Evolutionary conservation across 2,329 filamentous ascomycete species (phyloP), one percentile per base, ranked within the genome.

Genomic region (Immersiporthe knoxdaviesiana): DNA sequence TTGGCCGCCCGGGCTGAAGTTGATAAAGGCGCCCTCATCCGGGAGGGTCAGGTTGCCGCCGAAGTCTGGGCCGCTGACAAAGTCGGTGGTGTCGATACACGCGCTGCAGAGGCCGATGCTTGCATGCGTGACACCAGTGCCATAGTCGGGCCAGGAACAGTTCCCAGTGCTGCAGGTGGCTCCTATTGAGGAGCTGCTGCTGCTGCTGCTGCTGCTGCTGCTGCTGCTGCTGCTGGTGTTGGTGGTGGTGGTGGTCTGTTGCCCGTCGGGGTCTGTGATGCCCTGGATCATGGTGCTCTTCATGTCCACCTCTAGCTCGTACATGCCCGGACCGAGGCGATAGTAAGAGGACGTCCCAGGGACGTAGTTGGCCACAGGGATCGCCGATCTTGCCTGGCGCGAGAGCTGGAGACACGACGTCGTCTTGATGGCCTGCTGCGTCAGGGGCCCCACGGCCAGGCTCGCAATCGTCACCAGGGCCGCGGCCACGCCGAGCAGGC

Each of bases 251-350:
- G 65, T 69, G 32, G 60, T 72, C 65, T 76, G 74, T 56, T 74
- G 70, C 27, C 74, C 71, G 1, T 63, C 67, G 1, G 76, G 76
- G 35, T 76, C 74, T 2, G 73, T 74, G 21, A 78, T 68, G 7
- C 73, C 77, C 47, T 76, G 73, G 64, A 78, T 70, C 74, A 78
- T 76, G 21, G 75, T 68, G 35, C 74, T 73, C 66, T 77, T 78
- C 75, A 78, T 77, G 62, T 77, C 77, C 1, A 74, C 70, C 59
- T 74, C 73, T 6, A 76, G 37, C 50, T 77, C 72, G 30, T 68
- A 77, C 3, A 14, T 8, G 1, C 75, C 74, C 0, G 73, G 73
- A 3, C 67, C 73, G 11, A 73, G 41, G 0, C 72, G 71, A 47
- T 75, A 75, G 58, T 72, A 72, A 5, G 68, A 60, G 14, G 67